Evolutionary conservation across 2,329 filamentous ascomycete species (phyloP).

Genomic region (Fusarium sp.): DNA sequence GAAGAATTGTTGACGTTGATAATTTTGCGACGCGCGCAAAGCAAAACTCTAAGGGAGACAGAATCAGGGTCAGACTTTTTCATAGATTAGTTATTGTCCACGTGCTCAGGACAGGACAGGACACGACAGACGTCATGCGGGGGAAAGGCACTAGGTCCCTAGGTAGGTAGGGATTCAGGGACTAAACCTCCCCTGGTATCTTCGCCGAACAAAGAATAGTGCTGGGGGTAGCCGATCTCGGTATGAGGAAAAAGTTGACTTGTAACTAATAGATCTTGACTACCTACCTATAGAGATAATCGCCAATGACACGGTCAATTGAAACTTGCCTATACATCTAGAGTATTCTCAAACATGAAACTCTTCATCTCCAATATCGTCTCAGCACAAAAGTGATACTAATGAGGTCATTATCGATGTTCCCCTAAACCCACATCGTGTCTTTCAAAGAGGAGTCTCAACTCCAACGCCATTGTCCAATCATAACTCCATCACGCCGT

Average conservation of each 20-base stretch:
- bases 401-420: constrained; percentile 28
- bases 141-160: constrained; percentile 21
- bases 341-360: constrained; percentile 2
- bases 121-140: constrained; percentile 41
- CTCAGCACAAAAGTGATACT: constrained; percentile 6
- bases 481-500: constrained; percentile 19
- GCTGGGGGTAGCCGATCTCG: too few species aligned
- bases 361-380: constrained; percentile 1
- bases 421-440: constrained; percentile 10
- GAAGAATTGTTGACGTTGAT: background rate
- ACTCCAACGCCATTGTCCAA: constrained; percentile 30
- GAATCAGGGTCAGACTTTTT: constrained; percentile 43
- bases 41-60: constrained; percentile 35
- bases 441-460: background rate
- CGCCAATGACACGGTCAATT: constrained; percentile 15
- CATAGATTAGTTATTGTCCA: constrained; percentile 37
- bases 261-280: constrained; percentile 3
- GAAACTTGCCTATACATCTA: background rate
- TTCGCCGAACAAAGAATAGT: constrained; percentile 9
- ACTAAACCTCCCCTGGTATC: constrained; percentile 8
- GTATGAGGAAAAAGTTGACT: constrained; percentile 1
- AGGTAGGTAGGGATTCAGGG: too few species aligned
- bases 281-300: background rate
- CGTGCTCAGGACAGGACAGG: constrained; percentile 12
- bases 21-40: constrained; percentile 10